A percentile compares a stretch with the other conserved stretches of the same genome.
Evolutionary conservation across 2,329 filamentous ascomycete genomes (phyloP).

Genomic region (Dothideomycetes sp.): DNA sequence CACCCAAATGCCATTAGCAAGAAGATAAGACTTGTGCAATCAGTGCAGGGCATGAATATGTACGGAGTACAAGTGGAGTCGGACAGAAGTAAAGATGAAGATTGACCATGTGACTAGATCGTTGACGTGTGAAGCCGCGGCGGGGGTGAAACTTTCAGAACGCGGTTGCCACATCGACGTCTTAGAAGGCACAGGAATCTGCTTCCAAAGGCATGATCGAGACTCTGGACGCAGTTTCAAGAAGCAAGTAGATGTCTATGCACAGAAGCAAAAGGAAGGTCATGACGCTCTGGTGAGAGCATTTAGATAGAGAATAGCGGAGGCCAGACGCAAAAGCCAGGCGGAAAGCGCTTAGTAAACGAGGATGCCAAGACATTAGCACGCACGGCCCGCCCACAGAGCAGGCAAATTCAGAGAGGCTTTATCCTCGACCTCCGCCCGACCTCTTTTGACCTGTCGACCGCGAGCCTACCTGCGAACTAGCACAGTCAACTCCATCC

Average conservation of each 20-base stretch:
- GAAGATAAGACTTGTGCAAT: no score
- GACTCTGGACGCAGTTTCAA: background rate
- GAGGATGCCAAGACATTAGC: conserved; percentile 10
- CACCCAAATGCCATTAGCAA: no score
- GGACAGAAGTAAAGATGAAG: background rate
- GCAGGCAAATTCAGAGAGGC: conserved; percentile 11
- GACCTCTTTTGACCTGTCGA: conserved; percentile 12
- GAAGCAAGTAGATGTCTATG: background rate
- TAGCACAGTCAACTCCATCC: conserved; percentile 9
- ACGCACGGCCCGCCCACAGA: no score
- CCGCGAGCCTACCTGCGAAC: conserved; percentile 13
- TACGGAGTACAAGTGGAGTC: background rate
- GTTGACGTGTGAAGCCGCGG: background rate
- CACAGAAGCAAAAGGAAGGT: conserved; percentile 4
- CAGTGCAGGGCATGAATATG: no score
- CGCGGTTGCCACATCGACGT: no score
- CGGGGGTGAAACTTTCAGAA: no score
- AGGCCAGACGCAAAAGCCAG: conserved; percentile 2
- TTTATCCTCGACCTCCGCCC: conserved; percentile 12
- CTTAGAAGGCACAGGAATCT: background rate
- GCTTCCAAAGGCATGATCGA: background rate
- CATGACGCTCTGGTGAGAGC: no score
- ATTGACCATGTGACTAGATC: background rate
- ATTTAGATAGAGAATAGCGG: background rate
- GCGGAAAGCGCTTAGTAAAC: conserved; percentile 6